These are phyloP conservation scores for Cordyceps tenuipes DNA, from an alignment of 2,329 filamentous ascomycete species.

Conservation along the genomic window DNA sequence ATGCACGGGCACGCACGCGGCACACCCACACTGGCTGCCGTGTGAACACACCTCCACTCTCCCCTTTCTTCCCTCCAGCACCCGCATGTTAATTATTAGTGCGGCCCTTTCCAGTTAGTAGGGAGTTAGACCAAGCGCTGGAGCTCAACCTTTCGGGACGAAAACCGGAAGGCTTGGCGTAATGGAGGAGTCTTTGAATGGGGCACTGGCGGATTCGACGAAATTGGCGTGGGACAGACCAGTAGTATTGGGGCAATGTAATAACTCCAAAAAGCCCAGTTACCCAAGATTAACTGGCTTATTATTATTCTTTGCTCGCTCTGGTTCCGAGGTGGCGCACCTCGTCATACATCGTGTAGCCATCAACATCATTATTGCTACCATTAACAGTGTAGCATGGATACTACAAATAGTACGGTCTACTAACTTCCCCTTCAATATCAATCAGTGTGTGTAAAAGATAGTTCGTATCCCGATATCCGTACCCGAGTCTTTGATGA, in stretches of 20 bases:
- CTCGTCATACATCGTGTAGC: slow-evolving; percentile 1
- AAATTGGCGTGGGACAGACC: slow-evolving; percentile 9
- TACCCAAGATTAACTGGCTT: not conserved
- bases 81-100: not conserved
- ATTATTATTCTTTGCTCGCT: not conserved
- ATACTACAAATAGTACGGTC: too few species aligned
- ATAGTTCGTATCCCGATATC: not conserved
- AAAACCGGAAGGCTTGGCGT: slow-evolving; percentile 9
- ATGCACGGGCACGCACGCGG: not conserved
- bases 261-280: too few species aligned
- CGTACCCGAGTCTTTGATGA: too few species aligned
- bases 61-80: not conserved
- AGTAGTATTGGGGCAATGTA: too few species aligned
- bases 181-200: slow-evolving; percentile 5
- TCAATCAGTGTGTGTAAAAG: too few species aligned
- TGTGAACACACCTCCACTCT: not conserved
- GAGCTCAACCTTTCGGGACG: slow-evolving; percentile 7
- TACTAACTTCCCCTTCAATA: not conserved
- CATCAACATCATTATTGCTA: slow-evolving; percentile 1
- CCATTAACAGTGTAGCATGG: not conserved
- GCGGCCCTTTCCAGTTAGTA: not conserved
- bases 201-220: slow-evolving; percentile 8
- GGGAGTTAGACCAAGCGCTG: not conserved
- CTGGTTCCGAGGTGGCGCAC: slow-evolving; percentile 9
- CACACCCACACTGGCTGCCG: not conserved